Conservation (phyloP, 768 basidiomycete species). For the Mycena alexandri region DNA sequence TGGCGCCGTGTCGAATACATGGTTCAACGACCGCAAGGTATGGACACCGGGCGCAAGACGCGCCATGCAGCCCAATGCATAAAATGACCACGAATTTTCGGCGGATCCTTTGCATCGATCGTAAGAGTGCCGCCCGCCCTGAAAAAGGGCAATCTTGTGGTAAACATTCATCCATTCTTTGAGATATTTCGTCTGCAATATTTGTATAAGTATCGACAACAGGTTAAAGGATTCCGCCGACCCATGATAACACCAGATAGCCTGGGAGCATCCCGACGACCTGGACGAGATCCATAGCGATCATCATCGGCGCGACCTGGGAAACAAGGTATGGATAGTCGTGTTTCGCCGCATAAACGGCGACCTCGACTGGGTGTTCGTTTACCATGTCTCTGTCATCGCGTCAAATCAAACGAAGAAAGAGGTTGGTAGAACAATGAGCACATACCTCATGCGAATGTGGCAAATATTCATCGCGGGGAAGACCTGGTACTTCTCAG, state of each 20-base stretch:
- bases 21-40: not conserved
- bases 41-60: not conserved
- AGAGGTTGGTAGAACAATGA: not conserved
- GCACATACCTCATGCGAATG: constrained; percentile 8
- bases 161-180: not conserved
- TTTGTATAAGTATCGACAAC: not conserved
- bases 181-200: not conserved
- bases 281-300: constrained; percentile 5
- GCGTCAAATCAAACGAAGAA: too few relatives aligned
- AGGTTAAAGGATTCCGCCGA: not conserved
- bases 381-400: constrained; percentile 23
- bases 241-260: constrained; percentile 16
- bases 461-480: constrained; percentile 31
- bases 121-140: not conserved
- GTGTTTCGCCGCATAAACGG: constrained; percentile 20
- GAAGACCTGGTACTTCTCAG: constrained; percentile 37
- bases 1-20: not conserved
- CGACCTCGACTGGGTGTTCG: constrained; percentile 26
- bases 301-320: constrained; percentile 25
- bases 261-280: constrained; percentile 4
- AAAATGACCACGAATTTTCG: not conserved
- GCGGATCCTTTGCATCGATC: not conserved
- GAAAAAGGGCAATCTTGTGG: not conserved
- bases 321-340: constrained; percentile 25
- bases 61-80: not conserved